phyloP scores from a whole-genome alignment of 2,329 filamentous ascomycete species.

The Cordyceps fumosorosea region DNA sequence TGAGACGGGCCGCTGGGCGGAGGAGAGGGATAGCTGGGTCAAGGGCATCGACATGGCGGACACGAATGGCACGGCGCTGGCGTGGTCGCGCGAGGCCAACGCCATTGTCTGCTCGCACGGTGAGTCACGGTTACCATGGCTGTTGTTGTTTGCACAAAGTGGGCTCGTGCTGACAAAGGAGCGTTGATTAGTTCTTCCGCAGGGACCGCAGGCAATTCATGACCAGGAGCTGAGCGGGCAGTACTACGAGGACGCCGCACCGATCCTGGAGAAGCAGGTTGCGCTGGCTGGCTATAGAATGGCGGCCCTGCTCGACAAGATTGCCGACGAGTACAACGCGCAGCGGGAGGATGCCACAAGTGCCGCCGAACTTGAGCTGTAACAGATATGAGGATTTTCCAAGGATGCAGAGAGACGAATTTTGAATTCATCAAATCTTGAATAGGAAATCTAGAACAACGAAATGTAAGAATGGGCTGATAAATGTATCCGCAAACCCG shows the following conservation, averaged over 20 bases:
- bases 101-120: conserved; percentile 54
- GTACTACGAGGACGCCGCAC: conserved; percentile 59
- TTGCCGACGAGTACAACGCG: conserved; percentile 36
- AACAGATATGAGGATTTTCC: conserved; percentile 1
- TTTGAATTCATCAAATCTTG: neutral
- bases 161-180: neutral
- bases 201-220: conserved; percentile 51
- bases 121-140: conserved; percentile 26
- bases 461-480: neutral
- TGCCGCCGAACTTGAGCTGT: conserved; percentile 24
- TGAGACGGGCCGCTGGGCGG: conserved; percentile 46
- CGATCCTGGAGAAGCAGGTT: conserved; percentile 58
- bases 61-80: conserved; percentile 48
- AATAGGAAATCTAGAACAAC: neutral
- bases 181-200: conserved; percentile 44
- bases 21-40: conserved; percentile 47
- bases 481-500: neutral
- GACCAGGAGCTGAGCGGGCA: conserved; percentile 54
- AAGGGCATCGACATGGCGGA: conserved; percentile 49
- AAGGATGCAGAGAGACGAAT: neutral
- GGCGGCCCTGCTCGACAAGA: conserved; percentile 59
- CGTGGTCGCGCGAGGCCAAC: conserved; percentile 60
- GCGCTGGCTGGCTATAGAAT: conserved; percentile 64
- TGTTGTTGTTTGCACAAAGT: too few relatives aligned
- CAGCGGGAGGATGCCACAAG: conserved; percentile 14